Base-by-base conservation (phyloP, 108 stramenopile species). In the Stephanodiscus triporus region DNA sequence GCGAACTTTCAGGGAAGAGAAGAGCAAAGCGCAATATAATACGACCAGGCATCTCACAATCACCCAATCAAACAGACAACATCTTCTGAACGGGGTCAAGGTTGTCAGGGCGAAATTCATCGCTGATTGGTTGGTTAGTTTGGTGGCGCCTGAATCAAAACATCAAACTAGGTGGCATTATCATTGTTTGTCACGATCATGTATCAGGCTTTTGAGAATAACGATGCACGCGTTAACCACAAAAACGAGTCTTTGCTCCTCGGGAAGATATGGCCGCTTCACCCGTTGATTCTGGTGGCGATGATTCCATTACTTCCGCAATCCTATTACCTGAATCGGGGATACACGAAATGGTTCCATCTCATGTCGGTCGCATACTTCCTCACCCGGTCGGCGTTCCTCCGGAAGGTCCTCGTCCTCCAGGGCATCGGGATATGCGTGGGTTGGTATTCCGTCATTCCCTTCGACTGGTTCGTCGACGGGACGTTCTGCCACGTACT, bases 331-430 rank as follows among this genome's bases (percentile, higher is more conserved):
- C 17, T 85, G 19, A 88, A 88, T 59, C 72, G 87, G 30, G 87
- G 87, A 14, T 88, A 85, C 48, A 88, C 87, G 13, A 70, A 72
- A 30, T 88, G 87, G 87, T 88, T 88, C 43, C 87, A 88, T 43
- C 72, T 70, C 53, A 70, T 51, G 7, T 72, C 82, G 9, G 14
- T 88, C 50, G 57, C 62, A 4, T 84, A 85, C 43, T 11, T 77
- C 17, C 36, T 85, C 59, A 77, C 84, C 11, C 60, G 66, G 14
- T 76, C 40, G 34, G 13, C 59, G 13, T 88, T 85, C 67, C 50
- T 88, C 20, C 72, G 70, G 16, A 58, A 67, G 47, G 68, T 82
- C 36, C 68, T 78, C 32, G 63, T 78, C 3, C 37, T 85, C 0
- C 57, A 67, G 29, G 86, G 86, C 16, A 51, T 57, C 6, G 70